A percentile compares a stretch with the other conserved stretches of the same genome.
These are phyloP conservation scores for Cryptosporidium andersoni DNA, from an alignment of 169 alveolate species.

Conservation along the genomic window DNA sequence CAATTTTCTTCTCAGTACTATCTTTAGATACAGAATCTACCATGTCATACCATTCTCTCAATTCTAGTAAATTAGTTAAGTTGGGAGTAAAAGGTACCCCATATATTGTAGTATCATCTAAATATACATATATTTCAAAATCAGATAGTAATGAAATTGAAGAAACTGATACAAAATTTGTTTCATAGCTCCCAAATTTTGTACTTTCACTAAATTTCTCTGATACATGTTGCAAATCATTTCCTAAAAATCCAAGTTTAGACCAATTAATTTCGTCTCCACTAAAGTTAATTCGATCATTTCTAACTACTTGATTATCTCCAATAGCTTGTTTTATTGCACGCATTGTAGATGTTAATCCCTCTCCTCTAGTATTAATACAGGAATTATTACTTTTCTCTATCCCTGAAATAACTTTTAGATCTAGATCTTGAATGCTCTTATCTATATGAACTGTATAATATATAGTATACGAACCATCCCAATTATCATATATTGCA, in stretches of 20 bases:
- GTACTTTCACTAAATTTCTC: background rate
- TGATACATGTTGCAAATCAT: slow-evolving; percentile 22
- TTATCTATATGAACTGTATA: slow-evolving; percentile 68
- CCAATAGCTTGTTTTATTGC: slow-evolving; percentile 68
- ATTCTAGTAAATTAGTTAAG: slow-evolving; percentile 32
- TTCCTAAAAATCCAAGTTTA: slow-evolving; percentile 1
- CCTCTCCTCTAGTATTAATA: background rate
- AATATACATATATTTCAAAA: slow-evolving; percentile 57
- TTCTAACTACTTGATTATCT: slow-evolving; percentile 11
- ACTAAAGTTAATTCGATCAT: slow-evolving; percentile 32
- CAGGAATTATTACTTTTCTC: slow-evolving; percentile 3
- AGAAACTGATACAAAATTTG: slow-evolving; percentile 14
- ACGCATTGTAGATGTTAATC: slow-evolving; percentile 27
- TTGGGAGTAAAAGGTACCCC: slow-evolving; percentile 67
- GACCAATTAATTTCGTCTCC: slow-evolving; percentile 9
- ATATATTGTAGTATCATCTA: slow-evolving; percentile 53
- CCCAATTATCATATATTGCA: slow-evolving; percentile 71
- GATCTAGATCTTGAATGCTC: slow-evolving; percentile 29
- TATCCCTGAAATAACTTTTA: slow-evolving; percentile 1
- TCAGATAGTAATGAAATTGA: slow-evolving; percentile 26
- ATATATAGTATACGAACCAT: slow-evolving; percentile 71
- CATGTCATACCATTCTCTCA: slow-evolving; percentile 35
- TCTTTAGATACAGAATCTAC: slow-evolving; percentile 55
- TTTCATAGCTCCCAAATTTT: slow-evolving; percentile 4
- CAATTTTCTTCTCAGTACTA: slow-evolving; percentile 59